Evolutionary conservation across 768 basidiomycete species (phyloP).

Genomic region (Termitomyces sp.): DNA sequence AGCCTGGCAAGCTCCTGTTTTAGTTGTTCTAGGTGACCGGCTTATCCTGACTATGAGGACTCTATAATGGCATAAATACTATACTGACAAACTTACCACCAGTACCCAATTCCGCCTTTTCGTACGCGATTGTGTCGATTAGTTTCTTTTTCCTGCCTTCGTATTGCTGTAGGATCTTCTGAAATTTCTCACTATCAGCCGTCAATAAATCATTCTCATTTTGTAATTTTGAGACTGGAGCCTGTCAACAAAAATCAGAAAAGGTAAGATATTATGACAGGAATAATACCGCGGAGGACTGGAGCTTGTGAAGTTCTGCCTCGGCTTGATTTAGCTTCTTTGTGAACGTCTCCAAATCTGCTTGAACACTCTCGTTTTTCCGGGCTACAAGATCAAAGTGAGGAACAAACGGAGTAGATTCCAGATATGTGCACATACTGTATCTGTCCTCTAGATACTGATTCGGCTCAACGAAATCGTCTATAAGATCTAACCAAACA

Average conservation of each 20-base stretch:
- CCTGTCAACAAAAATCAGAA: constrained; percentile 28
- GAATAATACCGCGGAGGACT: constrained; percentile 50
- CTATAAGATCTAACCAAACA: constrained; percentile 60
- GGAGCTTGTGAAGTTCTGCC: constrained; percentile 51
- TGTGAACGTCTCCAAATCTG: constrained; percentile 55
- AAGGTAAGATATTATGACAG: not conserved
- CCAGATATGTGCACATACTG: constrained; percentile 36
- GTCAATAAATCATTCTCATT: constrained; percentile 59
- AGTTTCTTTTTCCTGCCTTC: constrained; percentile 66
- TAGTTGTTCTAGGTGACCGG: constrained; percentile 54
- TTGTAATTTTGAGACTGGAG: constrained; percentile 59
- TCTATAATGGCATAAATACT: not conserved
- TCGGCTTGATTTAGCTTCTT: constrained; percentile 41
- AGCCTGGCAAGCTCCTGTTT: constrained; percentile 61
- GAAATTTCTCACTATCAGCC: constrained; percentile 74
- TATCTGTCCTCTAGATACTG: constrained; percentile 71
- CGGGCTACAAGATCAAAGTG: constrained; percentile 37
- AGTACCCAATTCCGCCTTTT: constrained; percentile 57
- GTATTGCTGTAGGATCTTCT: constrained; percentile 66
- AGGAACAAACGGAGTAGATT: not conserved
- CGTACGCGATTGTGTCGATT: constrained; percentile 58
- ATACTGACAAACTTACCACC: constrained; percentile 35
- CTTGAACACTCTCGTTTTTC: constrained; percentile 65
- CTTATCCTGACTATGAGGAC: constrained; percentile 28
- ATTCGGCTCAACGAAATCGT: constrained; percentile 67